phyloP scores from a whole-genome alignment of 2,329 filamentous ascomycete genomes.

The Curvularia verruculosa region DNA sequence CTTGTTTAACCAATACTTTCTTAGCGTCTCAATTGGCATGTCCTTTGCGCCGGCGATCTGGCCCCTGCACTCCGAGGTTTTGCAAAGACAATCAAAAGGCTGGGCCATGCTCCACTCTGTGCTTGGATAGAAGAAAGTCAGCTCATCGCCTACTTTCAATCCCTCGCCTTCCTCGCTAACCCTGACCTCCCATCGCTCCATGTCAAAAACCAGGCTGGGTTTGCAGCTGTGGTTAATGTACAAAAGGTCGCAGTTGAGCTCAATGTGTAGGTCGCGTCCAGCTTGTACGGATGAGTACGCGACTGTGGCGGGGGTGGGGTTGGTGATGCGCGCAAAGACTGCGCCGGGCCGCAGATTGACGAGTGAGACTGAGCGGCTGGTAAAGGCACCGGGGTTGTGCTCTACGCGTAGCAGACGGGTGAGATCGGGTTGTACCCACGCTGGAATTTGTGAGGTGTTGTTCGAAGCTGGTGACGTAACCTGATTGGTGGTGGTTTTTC shows the following conservation, averaged over 20 bases:
- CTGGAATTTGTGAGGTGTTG: slow-evolving; percentile 30
- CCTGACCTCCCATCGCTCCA: slow-evolving; percentile 58
- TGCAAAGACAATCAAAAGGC: slow-evolving; percentile 71
- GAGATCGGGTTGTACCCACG: slow-evolving; percentile 49
- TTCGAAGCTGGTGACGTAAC: slow-evolving; percentile 16
- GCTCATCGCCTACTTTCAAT: slow-evolving; percentile 48
- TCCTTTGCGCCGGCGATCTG: slow-evolving; percentile 67
- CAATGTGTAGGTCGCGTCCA: slow-evolving; percentile 57
- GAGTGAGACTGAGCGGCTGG: slow-evolving; percentile 55
- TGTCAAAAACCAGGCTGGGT: slow-evolving; percentile 62
- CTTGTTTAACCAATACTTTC: slow-evolving; percentile 56
- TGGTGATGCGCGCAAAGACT: slow-evolving; percentile 58
- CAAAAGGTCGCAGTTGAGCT: slow-evolving; percentile 63
- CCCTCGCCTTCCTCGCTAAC: slow-evolving; percentile 52
- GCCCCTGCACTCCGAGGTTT: slow-evolving; percentile 63
- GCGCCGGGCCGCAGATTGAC: slow-evolving; percentile 58
- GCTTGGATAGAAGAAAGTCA: slow-evolving; percentile 74
- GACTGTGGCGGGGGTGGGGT: slow-evolving; percentile 52
- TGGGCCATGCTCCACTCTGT: slow-evolving; percentile 78
- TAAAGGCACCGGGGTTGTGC: slow-evolving; percentile 49
- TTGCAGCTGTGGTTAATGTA: slow-evolving; percentile 64
- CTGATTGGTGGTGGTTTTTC: slow-evolving; percentile 28
- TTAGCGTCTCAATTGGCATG: slow-evolving; percentile 62
- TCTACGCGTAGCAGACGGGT: slow-evolving; percentile 47
- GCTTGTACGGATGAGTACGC: slow-evolving; percentile 62